Conservation (phyloP, 345 rosid species). For the Orychophragmus violaceus region DNA sequence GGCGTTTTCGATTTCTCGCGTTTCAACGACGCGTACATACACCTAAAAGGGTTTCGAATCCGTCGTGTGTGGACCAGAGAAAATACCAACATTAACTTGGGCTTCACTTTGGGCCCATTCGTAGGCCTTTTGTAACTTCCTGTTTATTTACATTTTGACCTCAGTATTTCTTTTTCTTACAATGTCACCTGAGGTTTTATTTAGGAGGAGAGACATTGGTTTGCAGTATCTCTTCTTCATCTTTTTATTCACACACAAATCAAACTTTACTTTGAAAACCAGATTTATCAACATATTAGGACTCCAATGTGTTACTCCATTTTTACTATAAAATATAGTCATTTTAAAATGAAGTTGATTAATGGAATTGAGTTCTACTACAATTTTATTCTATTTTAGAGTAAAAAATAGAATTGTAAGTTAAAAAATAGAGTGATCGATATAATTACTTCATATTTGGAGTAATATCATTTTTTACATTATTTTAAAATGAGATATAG, state of each 20-base stretch:
- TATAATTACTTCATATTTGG: too few relatives aligned
- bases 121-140: background rate
- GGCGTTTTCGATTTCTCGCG: constrained; percentile 13
- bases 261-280: background rate
- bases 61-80: background rate
- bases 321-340: too few relatives aligned
- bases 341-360: too few relatives aligned
- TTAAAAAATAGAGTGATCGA: too few relatives aligned
- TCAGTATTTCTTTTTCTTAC: background rate
- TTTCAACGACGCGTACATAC: constrained; percentile 4
- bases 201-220: background rate
- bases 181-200: background rate
- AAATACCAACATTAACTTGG: background rate
- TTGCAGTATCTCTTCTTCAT: background rate
- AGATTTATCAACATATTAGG: too few relatives aligned
- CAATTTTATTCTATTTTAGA: too few relatives aligned
- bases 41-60: background rate
- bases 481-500: too few relatives aligned
- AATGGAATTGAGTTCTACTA: too few relatives aligned
- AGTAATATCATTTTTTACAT: too few relatives aligned
- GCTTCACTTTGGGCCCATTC: background rate
- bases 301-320: too few relatives aligned
- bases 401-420: too few relatives aligned
- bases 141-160: background rate
- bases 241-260: background rate